Conservation (phyloP, 116 monocot species). For the Trichopus zeylanicus region DNA sequence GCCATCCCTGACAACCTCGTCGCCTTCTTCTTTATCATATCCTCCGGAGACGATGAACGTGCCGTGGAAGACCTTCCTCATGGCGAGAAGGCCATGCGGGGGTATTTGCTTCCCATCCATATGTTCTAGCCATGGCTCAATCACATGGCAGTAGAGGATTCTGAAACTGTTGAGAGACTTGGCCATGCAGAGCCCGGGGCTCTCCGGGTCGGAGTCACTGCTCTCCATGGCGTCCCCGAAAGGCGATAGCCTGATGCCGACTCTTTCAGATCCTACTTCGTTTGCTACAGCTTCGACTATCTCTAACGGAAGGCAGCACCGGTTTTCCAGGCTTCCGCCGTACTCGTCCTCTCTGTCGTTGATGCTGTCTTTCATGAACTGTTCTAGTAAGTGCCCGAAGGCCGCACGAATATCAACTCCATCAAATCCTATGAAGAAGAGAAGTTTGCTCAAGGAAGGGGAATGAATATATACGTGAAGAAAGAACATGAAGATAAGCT, state of each 20-base stretch:
- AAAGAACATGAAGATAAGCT: no score
- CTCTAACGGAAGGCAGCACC: slow-evolving; percentile 16
- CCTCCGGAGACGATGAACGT: slow-evolving; percentile 19
- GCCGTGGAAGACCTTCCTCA: slow-evolving; percentile 21
- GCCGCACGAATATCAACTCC: slow-evolving; percentile 9
- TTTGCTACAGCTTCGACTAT: slow-evolving; percentile 7
- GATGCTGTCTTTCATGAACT: slow-evolving; percentile 11
- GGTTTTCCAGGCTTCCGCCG: slow-evolving; percentile 15
- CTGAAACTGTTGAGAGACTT: neutral
- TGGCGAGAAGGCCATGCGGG: slow-evolving; percentile 5
- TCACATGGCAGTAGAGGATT: slow-evolving; percentile 8
- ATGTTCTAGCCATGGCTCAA: slow-evolving; percentile 4
- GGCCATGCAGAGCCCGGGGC: slow-evolving; percentile 10
- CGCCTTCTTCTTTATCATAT: slow-evolving; percentile 17
- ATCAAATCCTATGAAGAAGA: neutral
- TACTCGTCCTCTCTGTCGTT: slow-evolving; percentile 9
- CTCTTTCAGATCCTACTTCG: slow-evolving; percentile 11
- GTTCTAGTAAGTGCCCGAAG: slow-evolving; percentile 4
- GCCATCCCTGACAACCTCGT: slow-evolving; percentile 3
- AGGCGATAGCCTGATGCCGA: slow-evolving; percentile 14
- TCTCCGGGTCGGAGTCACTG: slow-evolving; percentile 12
- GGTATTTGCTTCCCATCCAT: neutral
- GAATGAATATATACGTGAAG: no score
- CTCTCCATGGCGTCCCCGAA: slow-evolving; percentile 5
- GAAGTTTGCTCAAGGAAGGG: no score